Evolutionary conservation across 805 yeast species (phyloP).

Genomic region (Candida stauntonica): DNA sequence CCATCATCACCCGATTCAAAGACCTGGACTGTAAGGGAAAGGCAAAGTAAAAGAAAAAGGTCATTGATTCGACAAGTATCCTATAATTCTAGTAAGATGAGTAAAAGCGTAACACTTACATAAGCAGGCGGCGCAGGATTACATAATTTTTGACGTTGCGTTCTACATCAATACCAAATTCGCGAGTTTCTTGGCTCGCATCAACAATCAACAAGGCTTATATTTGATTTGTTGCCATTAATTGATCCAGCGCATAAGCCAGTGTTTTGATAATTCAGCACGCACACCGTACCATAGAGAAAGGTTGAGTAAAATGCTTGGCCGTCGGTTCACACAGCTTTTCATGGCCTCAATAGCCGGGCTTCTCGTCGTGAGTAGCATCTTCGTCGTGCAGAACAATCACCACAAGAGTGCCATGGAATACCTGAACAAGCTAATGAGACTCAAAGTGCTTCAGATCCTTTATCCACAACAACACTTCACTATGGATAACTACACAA

Average conservation of each 20-base stretch:
- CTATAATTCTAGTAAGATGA: too few relatives aligned
- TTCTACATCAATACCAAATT: too few relatives aligned
- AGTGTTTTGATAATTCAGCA: too few relatives aligned
- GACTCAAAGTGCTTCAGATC: constrained; percentile 21
- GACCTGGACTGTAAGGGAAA: too few relatives aligned
- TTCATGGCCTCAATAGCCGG: not conserved
- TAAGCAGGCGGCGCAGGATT: not conserved
- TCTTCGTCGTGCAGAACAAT: constrained; percentile 14
- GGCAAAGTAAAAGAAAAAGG: too few relatives aligned
- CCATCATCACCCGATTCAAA: too few relatives aligned
- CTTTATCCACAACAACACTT: constrained; percentile 24
- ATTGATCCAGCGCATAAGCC: too few relatives aligned
- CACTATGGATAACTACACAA: constrained; percentile 21
- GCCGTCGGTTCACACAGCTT: constrained; percentile 2
- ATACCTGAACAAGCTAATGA: constrained; percentile 17
- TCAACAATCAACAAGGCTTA: not conserved
- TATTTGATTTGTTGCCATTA: too few relatives aligned
- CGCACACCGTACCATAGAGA: too few relatives aligned
- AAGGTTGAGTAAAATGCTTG: too few relatives aligned
- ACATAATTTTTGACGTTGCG: not conserved
- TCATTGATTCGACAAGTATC: too few relatives aligned
- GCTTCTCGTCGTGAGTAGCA: constrained; percentile 5
- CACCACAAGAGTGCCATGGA: constrained; percentile 21
- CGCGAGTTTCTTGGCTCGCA: too few relatives aligned
- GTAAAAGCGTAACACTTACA: not conserved